phyloP scores from a whole-genome alignment of 2,329 filamentous ascomycete species.

The Monosporascus sp. region DNA sequence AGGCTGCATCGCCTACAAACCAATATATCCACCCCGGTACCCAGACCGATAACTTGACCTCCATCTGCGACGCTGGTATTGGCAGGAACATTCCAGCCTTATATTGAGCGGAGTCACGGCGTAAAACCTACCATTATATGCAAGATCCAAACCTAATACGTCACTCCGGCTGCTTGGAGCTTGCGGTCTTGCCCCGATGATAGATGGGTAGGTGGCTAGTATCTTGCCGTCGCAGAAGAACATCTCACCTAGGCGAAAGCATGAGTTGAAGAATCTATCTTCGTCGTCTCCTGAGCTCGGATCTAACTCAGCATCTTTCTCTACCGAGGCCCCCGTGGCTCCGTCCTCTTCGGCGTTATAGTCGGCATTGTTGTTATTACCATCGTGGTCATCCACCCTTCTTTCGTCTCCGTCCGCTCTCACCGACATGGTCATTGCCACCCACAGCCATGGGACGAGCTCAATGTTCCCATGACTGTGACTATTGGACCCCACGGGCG shows the following conservation, averaged over 20 bases:
- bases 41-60: too few relatives aligned
- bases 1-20: too few relatives aligned
- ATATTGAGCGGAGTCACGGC: too few relatives aligned
- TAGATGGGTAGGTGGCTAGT: slow-evolving; percentile 35
- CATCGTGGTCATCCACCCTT: slow-evolving; percentile 39
- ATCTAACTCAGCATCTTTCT: slow-evolving; percentile 46
- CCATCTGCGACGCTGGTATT: too few relatives aligned
- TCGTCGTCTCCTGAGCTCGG: slow-evolving; percentile 44
- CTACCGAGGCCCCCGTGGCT: slow-evolving; percentile 37
- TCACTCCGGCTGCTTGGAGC: slow-evolving; percentile 24
- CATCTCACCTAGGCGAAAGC: slow-evolving; percentile 68
- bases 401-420: slow-evolving; percentile 27
- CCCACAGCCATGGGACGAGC: slow-evolving; percentile 19
- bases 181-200: slow-evolving; percentile 67
- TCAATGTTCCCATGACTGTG: slow-evolving; percentile 11
- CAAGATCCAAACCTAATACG: neutral
- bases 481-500: slow-evolving; percentile 10
- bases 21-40: too few relatives aligned
- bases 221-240: slow-evolving; percentile 81
- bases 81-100: too few relatives aligned
- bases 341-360: slow-evolving; percentile 38
- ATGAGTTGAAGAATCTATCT: slow-evolving; percentile 27
- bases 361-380: slow-evolving; percentile 36
- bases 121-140: too few relatives aligned
- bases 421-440: slow-evolving; percentile 29